A percentile compares a stretch with the other conserved stretches of the same genome.
These are phyloP conservation scores for Vigna nakashimae DNA, from an alignment of 306 rosid species.

Conservation along the genomic window DNA sequence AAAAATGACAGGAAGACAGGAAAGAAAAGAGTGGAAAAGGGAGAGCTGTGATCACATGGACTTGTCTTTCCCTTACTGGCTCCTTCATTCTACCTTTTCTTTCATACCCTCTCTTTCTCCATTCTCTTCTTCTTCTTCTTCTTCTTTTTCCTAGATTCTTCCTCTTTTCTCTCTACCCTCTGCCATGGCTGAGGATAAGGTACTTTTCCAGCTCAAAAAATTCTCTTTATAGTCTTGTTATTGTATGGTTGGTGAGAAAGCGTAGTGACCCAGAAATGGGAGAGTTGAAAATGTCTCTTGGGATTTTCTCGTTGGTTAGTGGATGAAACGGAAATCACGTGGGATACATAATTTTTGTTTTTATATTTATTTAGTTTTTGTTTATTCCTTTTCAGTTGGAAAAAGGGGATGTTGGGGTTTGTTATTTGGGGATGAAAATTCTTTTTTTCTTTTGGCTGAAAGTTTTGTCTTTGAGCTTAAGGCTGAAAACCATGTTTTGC, in stretches of 20 bases:
- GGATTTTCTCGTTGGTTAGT: neutral
- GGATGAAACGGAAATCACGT: conserved; percentile 28
- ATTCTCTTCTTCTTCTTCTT: conserved; percentile 40
- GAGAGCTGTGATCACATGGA: conserved; percentile 92
- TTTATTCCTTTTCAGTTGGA: neutral
- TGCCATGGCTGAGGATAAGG: conserved; percentile 91
- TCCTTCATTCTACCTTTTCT: conserved; percentile 44
- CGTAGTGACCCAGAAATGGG: conserved; percentile 15
- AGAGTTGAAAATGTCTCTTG: conserved; percentile 1
- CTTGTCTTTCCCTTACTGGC: conserved; percentile 74
- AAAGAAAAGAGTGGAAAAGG: conserved; percentile 11
- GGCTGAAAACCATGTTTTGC: conserved; percentile 7
- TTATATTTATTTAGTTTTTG: neutral
- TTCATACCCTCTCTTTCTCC: conserved; percentile 33
- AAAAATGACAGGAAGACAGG: conserved; percentile 26
- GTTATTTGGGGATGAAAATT: conserved; percentile 9
- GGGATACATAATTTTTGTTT: conserved; percentile 27
- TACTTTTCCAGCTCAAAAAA: conserved; percentile 32
- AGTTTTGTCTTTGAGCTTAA: conserved; percentile 31
- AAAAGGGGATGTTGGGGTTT: conserved; percentile 44
- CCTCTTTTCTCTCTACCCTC: conserved; percentile 36
- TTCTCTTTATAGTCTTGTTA: neutral
- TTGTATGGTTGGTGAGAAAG: conserved; percentile 37
- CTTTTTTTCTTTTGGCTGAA: neutral
- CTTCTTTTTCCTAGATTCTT: conserved; percentile 18